These are phyloP conservation scores for Lepidium aucheri DNA, from an alignment of 345 rosid species.

Conservation along the genomic window DNA sequence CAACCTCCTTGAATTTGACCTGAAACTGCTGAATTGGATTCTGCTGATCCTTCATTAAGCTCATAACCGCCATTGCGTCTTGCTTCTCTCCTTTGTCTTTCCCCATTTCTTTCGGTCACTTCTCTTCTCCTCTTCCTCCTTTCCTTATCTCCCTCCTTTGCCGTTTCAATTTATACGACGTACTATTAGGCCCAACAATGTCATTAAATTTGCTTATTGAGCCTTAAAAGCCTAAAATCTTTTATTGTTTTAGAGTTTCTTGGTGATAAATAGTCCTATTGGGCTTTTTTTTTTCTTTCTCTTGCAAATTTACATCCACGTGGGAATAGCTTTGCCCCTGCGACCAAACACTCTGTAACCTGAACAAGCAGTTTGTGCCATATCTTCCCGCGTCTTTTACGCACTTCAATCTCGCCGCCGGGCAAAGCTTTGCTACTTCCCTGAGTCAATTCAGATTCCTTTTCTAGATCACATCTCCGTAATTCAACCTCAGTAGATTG, in stretches of 20 bases:
- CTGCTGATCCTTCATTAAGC: slow-evolving; percentile 33
- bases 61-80: slow-evolving; percentile 31
- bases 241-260: no score
- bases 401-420: slow-evolving; percentile 24
- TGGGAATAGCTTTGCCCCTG: not conserved
- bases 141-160: slow-evolving; percentile 10
- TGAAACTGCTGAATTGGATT: slow-evolving; percentile 56
- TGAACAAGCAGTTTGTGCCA: not conserved
- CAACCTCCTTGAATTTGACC: slow-evolving; percentile 50
- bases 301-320: not conserved
- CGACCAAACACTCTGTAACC: not conserved
- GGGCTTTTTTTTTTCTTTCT: slow-evolving; percentile 2
- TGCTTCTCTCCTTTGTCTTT: slow-evolving; percentile 35
- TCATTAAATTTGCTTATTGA: not conserved
- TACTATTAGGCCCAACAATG: not conserved
- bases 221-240: no score
- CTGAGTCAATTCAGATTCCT: not conserved
- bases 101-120: slow-evolving; percentile 32
- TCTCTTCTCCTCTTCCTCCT: not conserved
- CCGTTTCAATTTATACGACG: not conserved
- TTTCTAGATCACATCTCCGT: not conserved
- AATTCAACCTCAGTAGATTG: not conserved
- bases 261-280: not conserved
- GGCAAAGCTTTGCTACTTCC: slow-evolving; percentile 14
- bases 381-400: slow-evolving; percentile 30